A percentile compares a stretch with the other conserved stretches of the same genome.
Evolutionary conservation across 2,329 filamentous ascomycete species (phyloP).

Genomic region (Emericellopsis cladophorae): DNA sequence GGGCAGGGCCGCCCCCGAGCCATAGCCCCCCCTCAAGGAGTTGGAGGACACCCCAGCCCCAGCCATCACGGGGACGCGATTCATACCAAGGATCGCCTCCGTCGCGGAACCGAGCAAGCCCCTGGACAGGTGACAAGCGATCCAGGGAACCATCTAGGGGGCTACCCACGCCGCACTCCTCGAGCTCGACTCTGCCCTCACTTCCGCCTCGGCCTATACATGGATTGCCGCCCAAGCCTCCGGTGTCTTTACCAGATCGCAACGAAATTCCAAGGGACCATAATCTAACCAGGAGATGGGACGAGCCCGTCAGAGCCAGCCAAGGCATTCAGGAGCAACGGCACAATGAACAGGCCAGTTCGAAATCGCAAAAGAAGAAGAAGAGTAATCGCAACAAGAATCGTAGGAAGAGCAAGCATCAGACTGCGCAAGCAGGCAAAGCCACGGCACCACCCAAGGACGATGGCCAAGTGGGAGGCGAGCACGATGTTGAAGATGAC

Average conservation of each 20-base stretch:
- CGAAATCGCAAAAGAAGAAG: not conserved
- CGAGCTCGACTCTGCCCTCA: not conserved
- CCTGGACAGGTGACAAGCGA: too few relatives aligned
- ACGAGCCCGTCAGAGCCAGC: too few relatives aligned
- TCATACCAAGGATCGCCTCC: too few relatives aligned
- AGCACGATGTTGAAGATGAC: not conserved
- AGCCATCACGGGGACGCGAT: too few relatives aligned
- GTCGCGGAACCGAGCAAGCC: too few relatives aligned
- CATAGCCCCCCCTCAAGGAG: too few relatives aligned
- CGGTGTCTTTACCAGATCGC: not conserved
- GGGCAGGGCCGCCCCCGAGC: not conserved
- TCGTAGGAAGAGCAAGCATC: not conserved
- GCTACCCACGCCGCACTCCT: too few relatives aligned
- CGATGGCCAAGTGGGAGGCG: not conserved
- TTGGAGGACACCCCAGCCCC: too few relatives aligned
- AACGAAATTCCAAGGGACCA: not conserved
- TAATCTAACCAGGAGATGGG: too few relatives aligned
- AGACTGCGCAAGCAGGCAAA: not conserved
- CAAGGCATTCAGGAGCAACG: too few relatives aligned
- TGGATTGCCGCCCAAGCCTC: constrained; percentile 2
- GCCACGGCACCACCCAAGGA: too few relatives aligned
- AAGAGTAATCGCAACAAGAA: constrained; percentile 1
- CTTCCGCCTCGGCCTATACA: not conserved
- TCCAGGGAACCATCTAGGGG: too few relatives aligned
- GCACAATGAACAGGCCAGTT: not conserved